A percentile compares a stretch with the other conserved stretches of the same genome.
Evolutionary conservation across 805 yeast species (phyloP).

Genomic region (Suhomyces xylopsoci): DNA sequence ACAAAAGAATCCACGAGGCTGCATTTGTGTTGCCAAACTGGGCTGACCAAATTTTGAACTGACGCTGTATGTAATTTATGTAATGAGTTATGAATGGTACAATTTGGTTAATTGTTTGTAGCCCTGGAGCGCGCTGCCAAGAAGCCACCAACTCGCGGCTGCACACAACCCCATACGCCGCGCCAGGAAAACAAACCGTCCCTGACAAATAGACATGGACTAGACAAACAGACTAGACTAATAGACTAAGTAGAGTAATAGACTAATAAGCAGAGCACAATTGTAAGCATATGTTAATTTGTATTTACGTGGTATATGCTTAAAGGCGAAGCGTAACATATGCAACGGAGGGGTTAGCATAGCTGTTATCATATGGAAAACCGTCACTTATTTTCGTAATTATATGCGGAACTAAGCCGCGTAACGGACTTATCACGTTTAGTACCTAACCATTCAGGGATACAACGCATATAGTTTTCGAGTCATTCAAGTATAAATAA

Average conservation of each 20-base stretch:
- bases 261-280: no score
- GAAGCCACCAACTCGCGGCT: not conserved
- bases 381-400: not conserved
- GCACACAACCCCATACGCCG: not conserved
- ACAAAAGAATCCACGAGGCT: constrained; percentile 78
- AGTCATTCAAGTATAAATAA: not conserved
- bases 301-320: no score
- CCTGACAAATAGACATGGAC: not conserved
- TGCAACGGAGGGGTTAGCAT: no score
- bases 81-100: constrained; percentile 1
- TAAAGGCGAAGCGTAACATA: no score
- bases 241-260: no score
- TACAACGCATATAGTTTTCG: not conserved
- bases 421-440: not conserved
- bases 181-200: not conserved
- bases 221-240: no score
- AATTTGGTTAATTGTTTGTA: not conserved
- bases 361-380: no score
- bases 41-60: constrained; percentile 54
- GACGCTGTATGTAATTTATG: constrained; percentile 1
- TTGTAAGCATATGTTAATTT: no score
- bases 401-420: not conserved
- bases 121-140: not conserved
- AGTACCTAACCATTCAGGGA: not conserved
- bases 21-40: constrained; percentile 90